Evolutionary conservation across 192 early-diverging fungal species (phyloP).

Genomic region (Backusella tuberculispora): DNA sequence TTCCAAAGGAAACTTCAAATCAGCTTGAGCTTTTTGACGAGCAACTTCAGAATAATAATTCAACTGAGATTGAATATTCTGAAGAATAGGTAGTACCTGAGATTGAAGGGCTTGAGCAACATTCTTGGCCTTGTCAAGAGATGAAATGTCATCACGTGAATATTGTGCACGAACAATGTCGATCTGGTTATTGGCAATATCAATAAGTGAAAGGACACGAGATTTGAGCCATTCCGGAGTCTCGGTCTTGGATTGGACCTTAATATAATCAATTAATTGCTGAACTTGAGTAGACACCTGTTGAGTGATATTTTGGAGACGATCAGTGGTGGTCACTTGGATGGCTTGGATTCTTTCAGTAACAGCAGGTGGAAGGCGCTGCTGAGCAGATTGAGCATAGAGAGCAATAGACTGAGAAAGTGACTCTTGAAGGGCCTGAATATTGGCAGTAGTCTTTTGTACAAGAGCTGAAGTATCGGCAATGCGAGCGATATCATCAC

Average conservation of each 20-base stretch:
- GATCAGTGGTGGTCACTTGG: constrained; percentile 21
- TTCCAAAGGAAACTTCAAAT: constrained; percentile 35
- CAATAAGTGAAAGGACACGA: constrained; percentile 47
- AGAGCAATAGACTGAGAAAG: constrained; percentile 30
- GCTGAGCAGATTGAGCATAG: constrained; percentile 34
- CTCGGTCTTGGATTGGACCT: constrained; percentile 42
- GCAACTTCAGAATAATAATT: constrained; percentile 31
- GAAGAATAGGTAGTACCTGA: constrained; percentile 52
- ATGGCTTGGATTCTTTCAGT: constrained; percentile 25
- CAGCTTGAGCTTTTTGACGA: constrained; percentile 32
- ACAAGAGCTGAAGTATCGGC: constrained; percentile 33
- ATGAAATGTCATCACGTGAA: constrained; percentile 45
- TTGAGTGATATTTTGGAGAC: constrained; percentile 28
- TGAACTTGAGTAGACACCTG: constrained; percentile 38
- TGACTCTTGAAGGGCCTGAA: constrained; percentile 28
- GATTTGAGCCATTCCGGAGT: constrained; percentile 52
- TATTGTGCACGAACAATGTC: constrained; percentile 47
- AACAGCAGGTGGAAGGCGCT: constrained; percentile 25
- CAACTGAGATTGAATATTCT: constrained; percentile 44
- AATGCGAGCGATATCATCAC: constrained; percentile 24
- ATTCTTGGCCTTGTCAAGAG: constrained; percentile 57
- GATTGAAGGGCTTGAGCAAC: constrained; percentile 52
- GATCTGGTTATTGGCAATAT: constrained; percentile 50
- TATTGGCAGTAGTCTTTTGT: constrained; percentile 27
- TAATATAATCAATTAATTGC: constrained; percentile 46